Base-by-base conservation (phyloP, 306 rosid genomes). In the Senna tora region DNA sequence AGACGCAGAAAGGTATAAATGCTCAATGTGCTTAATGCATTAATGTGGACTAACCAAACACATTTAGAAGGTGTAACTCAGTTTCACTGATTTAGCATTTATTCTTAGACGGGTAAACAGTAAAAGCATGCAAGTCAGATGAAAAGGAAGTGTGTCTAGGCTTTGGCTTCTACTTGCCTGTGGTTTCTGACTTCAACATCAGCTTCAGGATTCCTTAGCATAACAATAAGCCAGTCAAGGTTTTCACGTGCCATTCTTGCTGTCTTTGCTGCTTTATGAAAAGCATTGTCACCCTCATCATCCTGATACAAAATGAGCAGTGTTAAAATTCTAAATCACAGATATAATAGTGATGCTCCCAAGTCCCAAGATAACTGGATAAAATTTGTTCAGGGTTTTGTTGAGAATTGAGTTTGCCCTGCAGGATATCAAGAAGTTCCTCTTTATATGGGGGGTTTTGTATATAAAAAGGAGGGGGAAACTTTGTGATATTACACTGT, bases 261-360 rank as follows among this genome's bases (percentile, higher is more conserved):
- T 19, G 96, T 83, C 52, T 89, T 90, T 17, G 92, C 92, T 63
- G 92, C 90, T 73, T 85, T 85, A 70, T 89, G 96, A 59, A 89
- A 81, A 70, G 96, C 86, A 78, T 78, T 89, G 59, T 87, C 83
- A 39, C 92, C 96, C 67, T 89, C 96, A 53, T 89, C 96, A 74
- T 87, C 89, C 96, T 85, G 80, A 76, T 22, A 73, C 20, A 76
- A 20, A 28, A 69, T 32, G 7, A 60, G 56, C 76, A 81, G 28
- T 22, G 45, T 77, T 65, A 68, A 36, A 34, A 65, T 65, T 43
- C 5, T 3, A 50, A 66, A 45, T 46, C 13, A 60, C n/a, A 52
- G 45, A 52, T 9, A 19, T 12, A 59, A 25, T 49, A 5, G 39
- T 20, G 17, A 9, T n/a, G 17, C 0, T 52, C 50, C 30, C 30